Conservation (phyloP, 805 yeast species). For the Tetrapisispora iriomotensis region DNA sequence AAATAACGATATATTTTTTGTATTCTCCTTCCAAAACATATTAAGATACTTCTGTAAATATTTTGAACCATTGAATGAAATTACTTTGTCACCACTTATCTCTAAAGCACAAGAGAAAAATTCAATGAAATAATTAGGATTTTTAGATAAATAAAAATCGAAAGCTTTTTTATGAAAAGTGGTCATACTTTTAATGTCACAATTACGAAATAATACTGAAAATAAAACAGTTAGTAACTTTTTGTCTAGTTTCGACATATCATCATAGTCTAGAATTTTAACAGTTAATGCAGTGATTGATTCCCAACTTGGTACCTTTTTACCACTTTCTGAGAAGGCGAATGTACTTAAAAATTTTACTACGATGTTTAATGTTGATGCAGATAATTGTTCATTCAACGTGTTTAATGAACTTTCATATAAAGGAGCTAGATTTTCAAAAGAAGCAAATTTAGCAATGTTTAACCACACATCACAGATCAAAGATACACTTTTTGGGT, state of each 20-base stretch:
- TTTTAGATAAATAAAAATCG: conserved; percentile 30
- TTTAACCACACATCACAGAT: conserved; percentile 50
- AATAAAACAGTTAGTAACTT: conserved; percentile 36
- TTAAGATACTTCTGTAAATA: conserved; percentile 42
- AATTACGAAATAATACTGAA: conserved; percentile 45
- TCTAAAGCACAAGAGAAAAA: conserved; percentile 30
- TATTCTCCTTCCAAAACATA: conserved; percentile 31
- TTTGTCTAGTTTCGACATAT: conserved; percentile 6
- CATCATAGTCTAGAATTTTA: conserved; percentile 7
- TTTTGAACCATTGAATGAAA: conserved; percentile 33
- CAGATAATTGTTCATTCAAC: conserved; percentile 11
- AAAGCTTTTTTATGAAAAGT: conserved; percentile 38
- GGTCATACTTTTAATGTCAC: conserved; percentile 39
- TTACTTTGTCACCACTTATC: conserved; percentile 35
- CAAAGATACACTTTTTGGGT: conserved; percentile 30
- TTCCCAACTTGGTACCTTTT: conserved; percentile 48
- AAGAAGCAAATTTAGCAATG: conserved; percentile 43
- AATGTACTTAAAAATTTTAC: conserved; percentile 38
- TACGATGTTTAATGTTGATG: conserved; percentile 22
- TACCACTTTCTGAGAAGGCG: conserved; percentile 63
- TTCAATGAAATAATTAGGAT: conserved; percentile 40
- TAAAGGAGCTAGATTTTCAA: conserved; percentile 37
- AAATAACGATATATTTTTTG: conserved; percentile 34
- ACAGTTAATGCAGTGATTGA: conserved; percentile 8
- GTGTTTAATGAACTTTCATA: conserved; percentile 30